Base-by-base conservation (phyloP, 108 stramenopile genomes). In the Cyclotella kingstonii region DNA sequence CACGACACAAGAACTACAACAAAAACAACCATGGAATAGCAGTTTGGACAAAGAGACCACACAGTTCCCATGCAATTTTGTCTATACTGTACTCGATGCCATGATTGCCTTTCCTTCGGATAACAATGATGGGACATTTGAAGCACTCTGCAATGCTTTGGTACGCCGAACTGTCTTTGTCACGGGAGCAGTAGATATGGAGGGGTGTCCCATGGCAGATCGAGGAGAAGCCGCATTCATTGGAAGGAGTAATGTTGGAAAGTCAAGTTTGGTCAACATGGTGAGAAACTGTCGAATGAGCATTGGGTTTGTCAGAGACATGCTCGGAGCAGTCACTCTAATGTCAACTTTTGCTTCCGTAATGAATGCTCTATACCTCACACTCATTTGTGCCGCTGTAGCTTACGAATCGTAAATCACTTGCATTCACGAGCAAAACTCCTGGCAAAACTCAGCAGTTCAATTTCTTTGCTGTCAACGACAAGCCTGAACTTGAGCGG, bases 361-460 rank as follows among this genome's bases (percentile, higher is more conserved):
- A n/a, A n/a, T n/a, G n/a, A n/a, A n/a, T n/a, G n/a, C n/a, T n/a
- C n/a, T n/a, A n/a, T n/a, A n/a, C n/a, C n/a, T n/a, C 17, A 3
- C 9, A 1, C 10, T 54, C 0, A 3, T 10, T 7, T 19, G 7
- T 38, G 6, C 7, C 9, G 42, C 0, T 9, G 11, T 40, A 76
- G 81, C 50, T 93, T 15, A 92, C 87, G 17, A 95, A 95, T 71
- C 81, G 96, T 17, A 96, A 95, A 68, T 84, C 87, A 10, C 55
- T 96, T 9, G 98, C 96, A 5, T 94, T 87, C 52, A 90, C 89
- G 6, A 93, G 91, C 45, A 97, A 98, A 69, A 78, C 81, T 14
- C 93, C 98, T 9, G 98, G 97, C 15, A 97, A 97, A 80, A 98
- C 97, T 3, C 94, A 95, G 59, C 89, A 93, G 54, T 93, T 96